A percentile compares a stretch with the other conserved stretches of the same genome.
Evolutionary conservation across 768 basidiomycete species (phyloP).

Genomic region (Tricholoma furcatifolium): DNA sequence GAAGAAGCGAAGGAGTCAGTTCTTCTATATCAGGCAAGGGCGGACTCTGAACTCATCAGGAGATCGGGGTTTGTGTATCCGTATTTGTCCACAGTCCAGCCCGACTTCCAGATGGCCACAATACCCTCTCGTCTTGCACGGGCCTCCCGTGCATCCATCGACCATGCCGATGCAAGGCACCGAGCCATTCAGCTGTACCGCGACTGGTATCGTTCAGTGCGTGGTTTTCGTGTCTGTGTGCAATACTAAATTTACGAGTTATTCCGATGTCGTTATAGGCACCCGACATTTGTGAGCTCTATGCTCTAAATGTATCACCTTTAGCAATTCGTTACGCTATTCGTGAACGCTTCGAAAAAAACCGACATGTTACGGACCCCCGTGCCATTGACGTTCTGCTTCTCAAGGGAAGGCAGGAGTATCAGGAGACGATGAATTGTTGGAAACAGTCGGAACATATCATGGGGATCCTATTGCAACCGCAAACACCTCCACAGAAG

Average conservation of each 20-base stretch:
- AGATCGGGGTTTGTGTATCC: conserved; percentile 6
- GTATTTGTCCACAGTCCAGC: conserved; percentile 8
- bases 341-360: conserved; percentile 83
- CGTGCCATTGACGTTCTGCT: conserved; percentile 84
- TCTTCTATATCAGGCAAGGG: conserved; percentile 16
- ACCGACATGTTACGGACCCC: conserved; percentile 78
- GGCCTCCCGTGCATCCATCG: conserved; percentile 56
- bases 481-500: conserved; percentile 40
- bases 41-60: conserved; percentile 16
- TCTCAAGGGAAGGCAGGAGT: conserved; percentile 82
- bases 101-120: conserved; percentile 47
- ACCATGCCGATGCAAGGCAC: conserved; percentile 57
- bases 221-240: conserved; percentile 29
- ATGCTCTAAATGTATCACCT: conserved; percentile 79
- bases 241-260: conserved; percentile 5
- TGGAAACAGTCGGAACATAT: conserved; percentile 91
- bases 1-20: conserved; percentile 7
- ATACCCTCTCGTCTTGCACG: conserved; percentile 90
- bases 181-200: conserved; percentile 81
- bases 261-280: conserved; percentile 48
- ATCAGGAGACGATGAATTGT: conserved; percentile 91
- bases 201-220: conserved; percentile 89
- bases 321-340: conserved; percentile 77
- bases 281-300: conserved; percentile 84
- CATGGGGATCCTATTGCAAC: conserved; percentile 63